A percentile compares a stretch with the other conserved stretches of the same genome.
phyloP scores from a whole-genome alignment of 257 asterid species.

The Penstemon barbatus region DNA sequence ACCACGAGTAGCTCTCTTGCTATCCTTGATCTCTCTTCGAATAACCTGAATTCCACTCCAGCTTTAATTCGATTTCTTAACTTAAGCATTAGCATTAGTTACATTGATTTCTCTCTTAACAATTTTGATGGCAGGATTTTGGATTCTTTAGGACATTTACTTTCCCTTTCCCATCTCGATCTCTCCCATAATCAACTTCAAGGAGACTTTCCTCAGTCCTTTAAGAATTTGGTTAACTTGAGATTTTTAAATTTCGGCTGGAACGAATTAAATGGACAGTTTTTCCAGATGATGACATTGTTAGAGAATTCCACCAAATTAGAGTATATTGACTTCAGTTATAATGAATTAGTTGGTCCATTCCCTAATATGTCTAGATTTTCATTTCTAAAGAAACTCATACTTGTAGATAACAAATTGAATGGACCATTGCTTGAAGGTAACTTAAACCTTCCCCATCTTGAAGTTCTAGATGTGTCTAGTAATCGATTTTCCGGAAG shows the following conservation, averaged over 20 bases:
- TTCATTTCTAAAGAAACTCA: constrained; percentile 6
- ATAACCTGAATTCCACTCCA: background rate
- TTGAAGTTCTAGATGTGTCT: constrained; percentile 22
- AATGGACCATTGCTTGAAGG: constrained; percentile 9
- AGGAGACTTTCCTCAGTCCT: constrained; percentile 9
- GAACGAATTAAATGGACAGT: constrained; percentile 18
- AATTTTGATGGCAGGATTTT: constrained; percentile 19
- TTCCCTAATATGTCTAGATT: constrained; percentile 26
- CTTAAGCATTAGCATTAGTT: constrained; percentile 1
- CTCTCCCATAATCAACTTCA: constrained; percentile 2
- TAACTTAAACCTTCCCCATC: constrained; percentile 21
- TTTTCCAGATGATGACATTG: constrained; percentile 4
- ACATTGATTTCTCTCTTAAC: constrained; percentile 15
- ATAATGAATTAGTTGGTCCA: constrained; percentile 22
- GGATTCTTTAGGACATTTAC: background rate
- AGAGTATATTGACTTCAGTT: constrained; percentile 15
- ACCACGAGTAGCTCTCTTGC: background rate
- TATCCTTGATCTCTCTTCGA: constrained; percentile 22
- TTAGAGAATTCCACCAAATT: constrained; percentile 8
- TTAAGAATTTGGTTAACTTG: constrained; percentile 13
- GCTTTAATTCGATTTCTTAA: constrained; percentile 21
- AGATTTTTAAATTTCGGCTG: background rate
- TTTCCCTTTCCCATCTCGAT: constrained; percentile 19
- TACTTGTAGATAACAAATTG: constrained; percentile 14
- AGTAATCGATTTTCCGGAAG: constrained; percentile 13